These are phyloP conservation scores for Penicillium paneum DNA, from an alignment of 2,329 filamentous ascomycete genomes.

Conservation along the genomic window DNA sequence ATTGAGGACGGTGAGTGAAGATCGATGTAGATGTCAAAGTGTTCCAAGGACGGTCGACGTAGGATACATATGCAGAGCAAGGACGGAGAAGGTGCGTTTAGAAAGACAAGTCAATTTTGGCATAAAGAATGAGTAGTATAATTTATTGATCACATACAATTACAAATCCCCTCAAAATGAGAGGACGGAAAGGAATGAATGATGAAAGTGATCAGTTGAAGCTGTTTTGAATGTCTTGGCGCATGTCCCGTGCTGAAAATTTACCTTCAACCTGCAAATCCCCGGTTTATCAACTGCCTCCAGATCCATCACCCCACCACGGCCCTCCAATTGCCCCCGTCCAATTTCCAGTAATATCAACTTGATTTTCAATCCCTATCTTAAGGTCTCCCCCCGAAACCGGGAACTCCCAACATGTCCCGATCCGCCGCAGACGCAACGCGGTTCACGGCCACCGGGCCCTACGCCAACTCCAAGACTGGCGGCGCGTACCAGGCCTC, in stretches of 20 bases:
- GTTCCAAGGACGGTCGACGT: not conserved
- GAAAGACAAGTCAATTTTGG: not conserved
- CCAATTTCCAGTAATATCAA: not conserved
- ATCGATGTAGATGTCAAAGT: not conserved
- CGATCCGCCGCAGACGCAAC: conserved; percentile 50
- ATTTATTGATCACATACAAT: not conserved
- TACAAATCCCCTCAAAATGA: not conserved
- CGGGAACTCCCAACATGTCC: conserved; percentile 35
- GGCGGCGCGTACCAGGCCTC: conserved; percentile 33
- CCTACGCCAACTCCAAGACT: conserved; percentile 47
- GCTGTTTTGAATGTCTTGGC: conserved; percentile 26
- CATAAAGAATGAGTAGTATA: not conserved
- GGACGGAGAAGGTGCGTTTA: not conserved
- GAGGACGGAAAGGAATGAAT: not conserved
- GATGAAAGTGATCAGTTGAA: not conserved
- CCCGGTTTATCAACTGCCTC: conserved; percentile 10
- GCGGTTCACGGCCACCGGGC: conserved; percentile 51
- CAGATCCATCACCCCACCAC: conserved; percentile 10
- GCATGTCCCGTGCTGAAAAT: conserved; percentile 25
- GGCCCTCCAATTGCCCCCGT: not conserved
- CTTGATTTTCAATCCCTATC: not conserved
- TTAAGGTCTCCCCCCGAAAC: conserved; percentile 6
- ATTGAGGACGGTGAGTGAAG: not conserved
- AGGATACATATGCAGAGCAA: not conserved
- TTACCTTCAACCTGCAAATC: conserved; percentile 23